phyloP scores from a whole-genome alignment of 768 basidiomycete species.

The Podaxis sp. region DNA sequence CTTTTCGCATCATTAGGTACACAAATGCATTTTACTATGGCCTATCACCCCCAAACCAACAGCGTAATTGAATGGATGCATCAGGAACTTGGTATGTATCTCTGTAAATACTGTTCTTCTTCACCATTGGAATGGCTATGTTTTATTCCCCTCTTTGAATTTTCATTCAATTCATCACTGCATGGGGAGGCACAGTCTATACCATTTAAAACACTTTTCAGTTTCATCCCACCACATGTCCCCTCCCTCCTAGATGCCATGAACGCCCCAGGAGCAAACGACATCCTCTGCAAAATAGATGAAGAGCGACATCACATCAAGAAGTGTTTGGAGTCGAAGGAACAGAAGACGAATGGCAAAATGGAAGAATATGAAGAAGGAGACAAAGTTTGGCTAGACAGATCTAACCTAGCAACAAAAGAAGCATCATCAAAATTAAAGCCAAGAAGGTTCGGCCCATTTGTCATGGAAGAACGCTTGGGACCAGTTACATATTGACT shows the following conservation, averaged over 20 bases:
- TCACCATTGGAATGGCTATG: background rate
- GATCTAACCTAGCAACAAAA: background rate
- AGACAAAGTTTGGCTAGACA: background rate
- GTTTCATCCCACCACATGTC: background rate
- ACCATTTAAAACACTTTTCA: background rate
- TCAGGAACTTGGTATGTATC: background rate
- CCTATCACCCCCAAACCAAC: background rate
- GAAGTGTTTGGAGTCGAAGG: fast-evolving
- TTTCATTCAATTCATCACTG: background rate
- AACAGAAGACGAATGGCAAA: no score
- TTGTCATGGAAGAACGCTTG: constrained; percentile 17
- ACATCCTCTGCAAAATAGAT: background rate
- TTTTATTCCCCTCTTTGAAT: background rate
- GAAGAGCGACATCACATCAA: fast-evolving
- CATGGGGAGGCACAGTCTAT: background rate
- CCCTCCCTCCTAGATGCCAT: background rate
- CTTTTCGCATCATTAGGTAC: background rate
- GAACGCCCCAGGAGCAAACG: background rate
- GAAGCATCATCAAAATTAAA: constrained; percentile 1
- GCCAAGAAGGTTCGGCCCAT: constrained; percentile 19
- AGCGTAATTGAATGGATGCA: background rate
- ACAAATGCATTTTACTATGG: background rate
- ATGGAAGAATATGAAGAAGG: no score
- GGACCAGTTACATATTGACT: constrained; percentile 20
- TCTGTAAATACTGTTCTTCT: background rate